phyloP scores from a whole-genome alignment of 108 stramenopile species.

The Cyclostephanos tholiformis region DNA sequence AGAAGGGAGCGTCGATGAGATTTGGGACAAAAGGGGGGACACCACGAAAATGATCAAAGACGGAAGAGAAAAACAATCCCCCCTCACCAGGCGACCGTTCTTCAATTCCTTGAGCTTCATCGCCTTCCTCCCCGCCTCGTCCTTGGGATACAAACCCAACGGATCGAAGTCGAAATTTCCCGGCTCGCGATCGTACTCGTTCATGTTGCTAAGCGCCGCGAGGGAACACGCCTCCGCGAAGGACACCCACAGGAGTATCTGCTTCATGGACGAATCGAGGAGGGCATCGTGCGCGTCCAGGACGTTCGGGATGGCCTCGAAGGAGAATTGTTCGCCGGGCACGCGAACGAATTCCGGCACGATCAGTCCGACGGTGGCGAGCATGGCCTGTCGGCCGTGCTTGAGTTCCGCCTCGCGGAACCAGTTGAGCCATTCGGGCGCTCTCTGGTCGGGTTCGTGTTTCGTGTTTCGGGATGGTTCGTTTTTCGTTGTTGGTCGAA shows the following conservation, averaged over 20 bases:
- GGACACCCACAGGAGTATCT: slow-evolving; percentile 78
- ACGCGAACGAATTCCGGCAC: slow-evolving; percentile 85
- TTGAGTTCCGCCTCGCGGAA: slow-evolving; percentile 89
- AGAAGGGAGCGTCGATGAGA: too few relatives aligned
- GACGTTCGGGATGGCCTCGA: slow-evolving; percentile 82
- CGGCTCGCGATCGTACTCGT: slow-evolving; percentile 70
- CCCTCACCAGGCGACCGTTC: slow-evolving; percentile 80
- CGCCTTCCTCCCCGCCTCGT: slow-evolving; percentile 56
- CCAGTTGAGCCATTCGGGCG: slow-evolving; percentile 77
- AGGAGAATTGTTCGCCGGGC: slow-evolving; percentile 84
- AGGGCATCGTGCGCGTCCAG: slow-evolving; percentile 87
- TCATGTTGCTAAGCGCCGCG: too few relatives aligned
- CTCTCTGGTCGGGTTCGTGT: not conserved
- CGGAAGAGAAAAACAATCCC: not conserved
- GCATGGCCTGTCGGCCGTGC: slow-evolving; percentile 88
- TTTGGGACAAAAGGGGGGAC: not conserved
- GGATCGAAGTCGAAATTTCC: slow-evolving; percentile 84
- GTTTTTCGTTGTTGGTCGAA: not conserved
- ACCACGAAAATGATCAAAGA: not conserved
- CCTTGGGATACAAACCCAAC: slow-evolving; percentile 62
- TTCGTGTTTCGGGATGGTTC: not conserved
- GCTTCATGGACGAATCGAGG: slow-evolving; percentile 80
- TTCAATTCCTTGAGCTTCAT: slow-evolving; percentile 83
- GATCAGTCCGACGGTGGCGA: slow-evolving; percentile 85
- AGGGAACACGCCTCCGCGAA: too few relatives aligned